Base-by-base conservation (phyloP, 1,284 basidiomycete genomes). In the Sanghuangporus weigelae region DNA sequence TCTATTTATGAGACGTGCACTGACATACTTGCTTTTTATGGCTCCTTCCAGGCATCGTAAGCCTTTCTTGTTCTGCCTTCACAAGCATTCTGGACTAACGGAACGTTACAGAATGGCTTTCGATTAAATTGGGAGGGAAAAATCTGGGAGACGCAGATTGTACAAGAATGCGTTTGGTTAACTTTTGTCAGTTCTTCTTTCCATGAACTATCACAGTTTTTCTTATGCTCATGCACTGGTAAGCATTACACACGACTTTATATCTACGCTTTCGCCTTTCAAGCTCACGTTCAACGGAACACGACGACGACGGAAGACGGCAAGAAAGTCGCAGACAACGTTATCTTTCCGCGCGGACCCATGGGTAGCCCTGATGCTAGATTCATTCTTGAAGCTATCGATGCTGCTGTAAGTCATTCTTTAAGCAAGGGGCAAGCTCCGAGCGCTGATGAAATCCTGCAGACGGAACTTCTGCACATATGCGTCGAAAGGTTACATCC, bases 211-310 rank as follows among this genome's bases (percentile, higher is more conserved):
- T 14, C 26, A 21, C 12, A 31, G 16, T 36, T 5, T 39, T 54
- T 26, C 50, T 46, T 3, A 26, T 72, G 19, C 6, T n/a, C 26
- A 19, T 36, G 10, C 35, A 8, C 11, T 48, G 8, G 11, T 4
- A 48, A 73, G 65, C 75, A 77, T 60, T 77, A 76, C 67, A 73
- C 75, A 38, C 71, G 76, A 23, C 71, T 78, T n/a, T 78, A 78
- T 65, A 73, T 77, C 2, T 73, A 73, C 6, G 73, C 71, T 10
- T 78, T 78, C 59, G 75, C 75, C 14, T 77, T 77, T 66, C 76
- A 77, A 53, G 76, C 76, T n/a, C 75, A 77, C 59, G 73, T 77
- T 2, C 75, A 77, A 65, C 69, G 76, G 42, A 73, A 63, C 21
- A 68, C 64, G 6, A 59, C 61, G 46, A 63, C 60, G 14, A 51